Evolutionary conservation across 2,329 filamentous ascomycete species (phyloP).

Genomic region (Colletotrichum orchidophilum): DNA sequence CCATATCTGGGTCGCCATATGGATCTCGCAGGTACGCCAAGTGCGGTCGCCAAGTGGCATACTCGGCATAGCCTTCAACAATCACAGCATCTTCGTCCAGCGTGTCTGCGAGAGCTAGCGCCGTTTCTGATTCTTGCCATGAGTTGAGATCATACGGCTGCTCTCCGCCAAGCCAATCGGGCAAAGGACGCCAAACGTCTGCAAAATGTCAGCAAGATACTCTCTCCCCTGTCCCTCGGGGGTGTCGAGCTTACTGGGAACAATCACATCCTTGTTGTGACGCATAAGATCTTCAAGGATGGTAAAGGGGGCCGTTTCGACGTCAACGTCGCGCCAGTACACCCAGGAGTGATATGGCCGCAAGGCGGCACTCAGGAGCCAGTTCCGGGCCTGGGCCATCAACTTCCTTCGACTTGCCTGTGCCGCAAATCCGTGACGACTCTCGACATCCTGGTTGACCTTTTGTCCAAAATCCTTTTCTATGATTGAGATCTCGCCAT

Average conservation of each 20-base stretch:
- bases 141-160: slow-evolving; percentile 99
- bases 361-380: slow-evolving; percentile 91
- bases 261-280: slow-evolving; percentile 98
- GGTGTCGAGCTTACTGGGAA: slow-evolving; percentile 79
- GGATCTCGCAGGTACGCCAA: slow-evolving; percentile 96
- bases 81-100: slow-evolving; percentile 98
- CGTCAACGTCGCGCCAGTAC: slow-evolving; percentile 98
- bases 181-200: slow-evolving; percentile 98
- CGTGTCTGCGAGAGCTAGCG: slow-evolving; percentile 90
- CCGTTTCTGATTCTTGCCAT: slow-evolving; percentile 99
- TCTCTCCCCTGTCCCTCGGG: too few relatives aligned
- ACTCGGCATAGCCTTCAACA: slow-evolving; percentile 98
- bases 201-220: slow-evolving; percentile 38
- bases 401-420: slow-evolving; percentile 93
- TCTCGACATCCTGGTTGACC: slow-evolving; percentile 97
- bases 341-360: slow-evolving; percentile 98
- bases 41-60: slow-evolving; percentile 97
- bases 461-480: slow-evolving; percentile 99
- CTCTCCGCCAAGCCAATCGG: slow-evolving; percentile 98
- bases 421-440: slow-evolving; percentile 94
- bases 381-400: slow-evolving; percentile 98
- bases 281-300: slow-evolving; percentile 98
- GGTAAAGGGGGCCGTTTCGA: slow-evolving; percentile 95
- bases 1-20: slow-evolving; percentile 97
- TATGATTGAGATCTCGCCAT: slow-evolving; percentile 96